Conservation (phyloP, 2,329 filamentous ascomycete species). For the Aspergillus proliferans region DNA sequence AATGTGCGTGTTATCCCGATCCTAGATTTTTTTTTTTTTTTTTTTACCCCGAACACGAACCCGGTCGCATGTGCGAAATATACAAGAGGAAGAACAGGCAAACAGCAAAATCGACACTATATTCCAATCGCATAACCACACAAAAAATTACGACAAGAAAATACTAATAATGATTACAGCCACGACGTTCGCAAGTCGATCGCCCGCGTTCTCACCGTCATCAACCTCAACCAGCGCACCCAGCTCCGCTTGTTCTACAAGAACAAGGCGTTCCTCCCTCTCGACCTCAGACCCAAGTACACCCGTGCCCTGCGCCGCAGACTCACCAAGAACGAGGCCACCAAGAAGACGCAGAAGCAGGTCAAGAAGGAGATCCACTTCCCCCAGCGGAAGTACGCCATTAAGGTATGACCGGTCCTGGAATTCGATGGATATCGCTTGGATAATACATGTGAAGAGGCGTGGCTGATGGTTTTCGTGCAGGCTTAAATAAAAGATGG, state of each 20-base stretch:
- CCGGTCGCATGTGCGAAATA: slow-evolving; percentile 2
- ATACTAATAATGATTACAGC: slow-evolving; percentile 47
- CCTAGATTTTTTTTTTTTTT: not conserved
- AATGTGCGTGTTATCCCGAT: slow-evolving; percentile 64
- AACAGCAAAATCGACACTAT: slow-evolving; percentile 1
- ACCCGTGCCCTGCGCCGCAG: slow-evolving; percentile 96
- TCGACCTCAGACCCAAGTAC: slow-evolving; percentile 97
- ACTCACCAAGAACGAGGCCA: slow-evolving; percentile 85
- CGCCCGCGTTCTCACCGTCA: slow-evolving; percentile 96
- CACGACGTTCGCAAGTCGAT: slow-evolving; percentile 99
- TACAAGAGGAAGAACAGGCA: slow-evolving; percentile 1
- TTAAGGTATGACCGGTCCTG: slow-evolving; percentile 73
- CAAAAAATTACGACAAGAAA: not conserved
- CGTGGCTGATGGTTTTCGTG: slow-evolving; percentile 6
- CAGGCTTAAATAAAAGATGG: slow-evolving; percentile 24
- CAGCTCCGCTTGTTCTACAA: slow-evolving; percentile 99
- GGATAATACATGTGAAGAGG: slow-evolving; percentile 4
- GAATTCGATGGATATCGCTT: not conserved
- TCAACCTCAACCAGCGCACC: slow-evolving; percentile 98
- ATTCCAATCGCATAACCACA: not conserved
- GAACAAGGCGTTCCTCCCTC: slow-evolving; percentile 98
- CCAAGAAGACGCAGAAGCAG: slow-evolving; percentile 81
- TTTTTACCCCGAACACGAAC: not conserved
- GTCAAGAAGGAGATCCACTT: slow-evolving; percentile 96
- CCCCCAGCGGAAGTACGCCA: slow-evolving; percentile 96